A percentile compares a stretch with the other conserved stretches of the same genome.
These are phyloP conservation scores for Xylariaceae sp. DNA, from an alignment of 2,329 filamentous ascomycete species.

Conservation along the genomic window DNA sequence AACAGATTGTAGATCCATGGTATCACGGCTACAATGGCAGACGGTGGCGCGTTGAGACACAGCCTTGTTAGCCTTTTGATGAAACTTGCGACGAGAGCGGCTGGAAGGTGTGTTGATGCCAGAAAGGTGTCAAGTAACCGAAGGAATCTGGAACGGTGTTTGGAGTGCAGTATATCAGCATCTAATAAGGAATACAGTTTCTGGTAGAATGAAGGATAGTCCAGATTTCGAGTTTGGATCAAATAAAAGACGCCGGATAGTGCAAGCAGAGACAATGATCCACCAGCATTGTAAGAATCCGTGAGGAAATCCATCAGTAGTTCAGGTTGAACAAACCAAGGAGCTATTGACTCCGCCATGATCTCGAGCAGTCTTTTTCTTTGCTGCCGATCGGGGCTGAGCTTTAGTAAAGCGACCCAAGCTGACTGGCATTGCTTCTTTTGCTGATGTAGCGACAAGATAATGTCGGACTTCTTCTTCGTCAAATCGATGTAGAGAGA, in stretches of 20 bases:
- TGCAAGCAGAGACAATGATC: slow-evolving; percentile 80
- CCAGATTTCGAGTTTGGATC: slow-evolving; percentile 87
- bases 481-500: slow-evolving; percentile 64
- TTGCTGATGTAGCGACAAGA: slow-evolving; percentile 64
- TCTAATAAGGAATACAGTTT: slow-evolving; percentile 94
- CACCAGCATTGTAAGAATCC: slow-evolving; percentile 85
- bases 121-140: slow-evolving; percentile 88
- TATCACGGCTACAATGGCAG: slow-evolving; percentile 80
- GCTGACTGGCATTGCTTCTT: slow-evolving; percentile 79
- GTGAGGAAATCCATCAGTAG: slow-evolving; percentile 93
- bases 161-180: slow-evolving; percentile 81
- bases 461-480: slow-evolving; percentile 61
- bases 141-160: slow-evolving; percentile 90
- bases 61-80: slow-evolving; percentile 87
- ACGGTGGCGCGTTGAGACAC: slow-evolving; percentile 81
- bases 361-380: slow-evolving; percentile 73
- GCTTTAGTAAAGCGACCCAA: slow-evolving; percentile 74
- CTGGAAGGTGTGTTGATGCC: slow-evolving; percentile 85
- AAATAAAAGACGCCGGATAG: slow-evolving; percentile 92
- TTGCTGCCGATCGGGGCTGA: slow-evolving; percentile 64
- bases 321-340: slow-evolving; percentile 86
- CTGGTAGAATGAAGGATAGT: slow-evolving; percentile 89
- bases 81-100: slow-evolving; percentile 87
- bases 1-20: slow-evolving; percentile 96
- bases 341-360: slow-evolving; percentile 73